Percentiles rank a stretch among this genome's conserved stretches.
These are phyloP conservation scores for Alternaria infectoria DNA, from an alignment of 2,329 filamentous ascomycete species.

Conservation along the genomic window DNA sequence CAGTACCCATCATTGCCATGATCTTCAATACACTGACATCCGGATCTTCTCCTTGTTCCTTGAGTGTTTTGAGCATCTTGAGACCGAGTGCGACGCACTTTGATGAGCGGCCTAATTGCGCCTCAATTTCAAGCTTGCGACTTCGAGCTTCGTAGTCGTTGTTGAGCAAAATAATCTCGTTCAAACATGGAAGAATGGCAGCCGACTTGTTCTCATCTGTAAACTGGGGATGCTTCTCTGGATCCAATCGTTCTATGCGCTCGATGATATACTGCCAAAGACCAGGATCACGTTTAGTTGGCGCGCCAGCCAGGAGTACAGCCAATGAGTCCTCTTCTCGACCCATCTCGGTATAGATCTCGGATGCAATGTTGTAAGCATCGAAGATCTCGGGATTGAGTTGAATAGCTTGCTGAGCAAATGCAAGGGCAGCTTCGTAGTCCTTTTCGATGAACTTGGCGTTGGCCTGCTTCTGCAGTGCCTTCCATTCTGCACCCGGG, in stretches of 20 bases:
- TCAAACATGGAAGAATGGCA: constrained; percentile 40
- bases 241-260: constrained; percentile 57
- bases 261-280: constrained; percentile 65
- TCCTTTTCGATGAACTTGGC: constrained; percentile 69
- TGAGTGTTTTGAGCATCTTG: constrained; percentile 59
- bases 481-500: constrained; percentile 73
- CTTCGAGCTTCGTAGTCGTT: constrained; percentile 61
- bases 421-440: constrained; percentile 56
- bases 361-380: constrained; percentile 65
- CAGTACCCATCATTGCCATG: constrained; percentile 64
- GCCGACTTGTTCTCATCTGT: constrained; percentile 36
- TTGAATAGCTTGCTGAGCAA: constrained; percentile 44
- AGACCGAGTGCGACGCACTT: constrained; percentile 53
- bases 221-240: constrained; percentile 36
- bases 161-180: constrained; percentile 60
- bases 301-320: constrained; percentile 64
- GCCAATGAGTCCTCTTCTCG: constrained; percentile 62
- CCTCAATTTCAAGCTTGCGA: constrained; percentile 62
- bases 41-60: constrained; percentile 46
- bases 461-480: constrained; percentile 70
- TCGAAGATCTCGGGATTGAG: constrained; percentile 67
- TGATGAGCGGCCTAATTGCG: constrained; percentile 51
- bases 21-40: constrained; percentile 62
- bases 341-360: constrained; percentile 63
- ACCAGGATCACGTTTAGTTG: constrained; percentile 61